Evolutionary conservation across 306 rosid species (phyloP), one percentile per base, ranked within the genome.

Genomic region (Hippophae rhamnoides): DNA sequence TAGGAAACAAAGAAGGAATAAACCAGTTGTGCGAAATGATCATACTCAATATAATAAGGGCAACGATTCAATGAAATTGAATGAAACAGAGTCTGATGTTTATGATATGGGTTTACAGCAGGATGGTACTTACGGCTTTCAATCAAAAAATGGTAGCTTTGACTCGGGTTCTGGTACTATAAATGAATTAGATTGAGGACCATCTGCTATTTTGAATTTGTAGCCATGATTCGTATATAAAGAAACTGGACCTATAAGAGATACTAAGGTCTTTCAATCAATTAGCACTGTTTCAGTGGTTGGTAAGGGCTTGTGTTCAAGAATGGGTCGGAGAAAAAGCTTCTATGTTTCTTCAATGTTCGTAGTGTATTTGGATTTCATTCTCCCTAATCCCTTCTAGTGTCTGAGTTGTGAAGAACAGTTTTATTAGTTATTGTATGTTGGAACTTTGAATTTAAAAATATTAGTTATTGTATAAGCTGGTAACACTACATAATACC

Each of bases 71-170:
- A 25, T 10, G 72, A 55, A 64, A 58, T 52, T 53, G 62, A 62
- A 65, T 57, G 75, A 47, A 64, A 44, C 74, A 43, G 54, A 62
- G 43, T 76, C 92, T 31, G 82, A 82, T 56, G 84, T 83, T 43
- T 83, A 74, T 59, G 88, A 87, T 64, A 85, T 92, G 96, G 79
- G 69, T 69, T 78, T 85, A 79, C 79, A 74, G 69, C 74, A 74
- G 49, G 93, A 88, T 62, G 98, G 95, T 57, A 83, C 79, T 45
- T 83, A 76, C 63, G 79, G 80, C 9, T 68, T 85, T 61, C 67
- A 13, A 45, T 54, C 50, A 23, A 57, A 67, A 56, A 75, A 68
- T 57, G 79, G 80, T 55, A 69, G 64, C 53, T 62, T 64, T 13
- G 8, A 13, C 23, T 49, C 7, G 13, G 14, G 8, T 49, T 13